These are phyloP conservation scores for Rhododendron simsii DNA, from an alignment of 148 eudicot genomes.

Conservation along the genomic window DNA sequence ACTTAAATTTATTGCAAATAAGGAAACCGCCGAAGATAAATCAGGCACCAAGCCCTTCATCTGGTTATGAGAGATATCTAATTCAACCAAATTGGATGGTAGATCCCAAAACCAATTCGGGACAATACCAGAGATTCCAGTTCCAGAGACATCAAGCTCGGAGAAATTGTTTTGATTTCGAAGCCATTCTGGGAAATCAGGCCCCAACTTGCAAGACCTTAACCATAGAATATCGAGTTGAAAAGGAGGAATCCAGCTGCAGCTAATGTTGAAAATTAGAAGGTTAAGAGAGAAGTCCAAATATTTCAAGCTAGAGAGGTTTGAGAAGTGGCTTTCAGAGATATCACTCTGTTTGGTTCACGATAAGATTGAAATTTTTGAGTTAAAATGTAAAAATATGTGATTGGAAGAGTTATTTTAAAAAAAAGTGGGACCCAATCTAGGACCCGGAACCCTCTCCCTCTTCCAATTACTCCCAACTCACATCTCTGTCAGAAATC, in stretches of 20 bases:
- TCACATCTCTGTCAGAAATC: too few relatives aligned
- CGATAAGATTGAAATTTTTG: too few relatives aligned
- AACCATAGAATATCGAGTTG: not conserved
- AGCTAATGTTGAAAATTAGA: not conserved
- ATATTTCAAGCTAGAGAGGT: not conserved
- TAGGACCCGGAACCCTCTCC: too few relatives aligned
- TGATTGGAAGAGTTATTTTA: too few relatives aligned
- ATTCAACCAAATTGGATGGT: not conserved
- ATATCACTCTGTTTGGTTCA: not conserved
- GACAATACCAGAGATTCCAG: not conserved
- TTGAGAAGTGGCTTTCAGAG: constrained; percentile 10
- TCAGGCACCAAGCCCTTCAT: constrained; percentile 7
- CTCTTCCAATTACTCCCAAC: too few relatives aligned
- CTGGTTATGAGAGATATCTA: constrained; percentile 21
- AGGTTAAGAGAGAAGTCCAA: constrained; percentile 6
- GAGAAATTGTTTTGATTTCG: not conserved
- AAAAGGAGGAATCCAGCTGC: constrained; percentile 17
- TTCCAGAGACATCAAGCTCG: not conserved
- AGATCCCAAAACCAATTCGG: constrained; percentile 11
- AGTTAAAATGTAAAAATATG: too few relatives aligned
- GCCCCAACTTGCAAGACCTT: constrained; percentile 11
- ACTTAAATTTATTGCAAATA: not conserved
- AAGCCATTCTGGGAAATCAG: constrained; percentile 17
- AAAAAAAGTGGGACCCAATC: too few relatives aligned
- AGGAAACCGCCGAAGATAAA: not conserved